Evolutionary conservation across 2,329 filamentous ascomycete genomes (phyloP).

Genomic region (Penicillium concentricum): DNA sequence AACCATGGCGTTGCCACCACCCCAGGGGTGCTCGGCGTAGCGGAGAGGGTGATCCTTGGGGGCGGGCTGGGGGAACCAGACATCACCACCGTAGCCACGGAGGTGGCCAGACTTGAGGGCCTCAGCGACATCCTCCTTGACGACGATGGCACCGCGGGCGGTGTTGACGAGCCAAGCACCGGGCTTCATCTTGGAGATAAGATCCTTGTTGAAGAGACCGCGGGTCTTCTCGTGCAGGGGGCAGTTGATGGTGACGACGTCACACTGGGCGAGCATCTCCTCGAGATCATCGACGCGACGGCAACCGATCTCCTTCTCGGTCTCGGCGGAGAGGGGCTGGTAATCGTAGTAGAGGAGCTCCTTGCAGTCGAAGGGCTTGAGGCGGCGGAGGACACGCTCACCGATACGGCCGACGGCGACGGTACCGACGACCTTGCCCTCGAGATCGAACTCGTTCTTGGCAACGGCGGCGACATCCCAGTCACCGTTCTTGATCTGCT

Average conservation of each 20-base stretch:
- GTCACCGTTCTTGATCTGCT: conserved; percentile 82
- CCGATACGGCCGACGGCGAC: conserved; percentile 97
- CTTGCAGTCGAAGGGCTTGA: conserved; percentile 99
- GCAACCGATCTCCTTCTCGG: conserved; percentile 94
- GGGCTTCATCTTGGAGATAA: conserved; percentile 98
- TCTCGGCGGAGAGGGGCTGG: conserved; percentile 83
- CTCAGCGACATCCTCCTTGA: conserved; percentile 97
- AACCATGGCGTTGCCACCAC: conserved; percentile 97
- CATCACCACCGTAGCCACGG: conserved; percentile 51
- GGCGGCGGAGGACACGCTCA: conserved; percentile 91
- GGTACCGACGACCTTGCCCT: conserved; percentile 96
- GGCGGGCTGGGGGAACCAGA: conserved; percentile 96
- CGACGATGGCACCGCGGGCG: conserved; percentile 95
- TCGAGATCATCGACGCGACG: conserved; percentile 83
- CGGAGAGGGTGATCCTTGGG: conserved; percentile 90
- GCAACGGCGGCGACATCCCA: conserved; percentile 96
- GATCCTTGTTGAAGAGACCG: conserved; percentile 96
- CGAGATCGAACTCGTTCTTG: conserved; percentile 98
- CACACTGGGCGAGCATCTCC: conserved; percentile 91
- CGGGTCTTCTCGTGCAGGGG: conserved; percentile 97
- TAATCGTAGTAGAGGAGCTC: conserved; percentile 99
- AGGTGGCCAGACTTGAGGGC: conserved; percentile 85
- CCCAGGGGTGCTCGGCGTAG: conserved; percentile 89
- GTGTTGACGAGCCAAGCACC: conserved; percentile 98
- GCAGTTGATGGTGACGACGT: conserved; percentile 99